A percentile compares a stretch with the other conserved stretches of the same genome.
Evolutionary conservation across 192 early-diverging fungal species (phyloP).

Genomic region (Entomortierella lignicola): DNA sequence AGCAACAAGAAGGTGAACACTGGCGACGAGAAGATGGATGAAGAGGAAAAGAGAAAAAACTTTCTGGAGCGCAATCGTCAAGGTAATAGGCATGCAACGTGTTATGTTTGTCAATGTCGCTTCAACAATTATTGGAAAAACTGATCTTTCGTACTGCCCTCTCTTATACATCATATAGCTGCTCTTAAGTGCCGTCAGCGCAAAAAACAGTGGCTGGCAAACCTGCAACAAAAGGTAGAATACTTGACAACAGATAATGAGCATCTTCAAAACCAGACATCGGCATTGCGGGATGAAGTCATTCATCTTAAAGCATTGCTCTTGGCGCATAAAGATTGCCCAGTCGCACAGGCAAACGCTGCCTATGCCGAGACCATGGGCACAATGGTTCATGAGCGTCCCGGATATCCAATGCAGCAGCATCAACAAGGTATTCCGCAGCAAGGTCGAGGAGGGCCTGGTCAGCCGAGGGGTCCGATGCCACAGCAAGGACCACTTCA

Average conservation of each 20-base stretch:
- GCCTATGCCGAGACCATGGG: constrained; percentile 41
- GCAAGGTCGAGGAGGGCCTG: constrained; percentile 22
- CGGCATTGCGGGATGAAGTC: constrained; percentile 74
- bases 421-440: constrained; percentile 3
- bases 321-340: constrained; percentile 81
- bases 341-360: constrained; percentile 74
- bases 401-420: constrained; percentile 22
- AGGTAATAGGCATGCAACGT: too few relatives aligned
- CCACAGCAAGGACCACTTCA: constrained; percentile 24
- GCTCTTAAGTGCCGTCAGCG: constrained; percentile 92
- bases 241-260: constrained; percentile 75
- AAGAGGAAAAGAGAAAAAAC: constrained; percentile 77
- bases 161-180: constrained; percentile 51
- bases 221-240: constrained; percentile 75
- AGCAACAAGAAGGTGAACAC: constrained; percentile 18
- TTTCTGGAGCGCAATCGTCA: constrained; percentile 92
- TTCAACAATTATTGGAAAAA: too few relatives aligned
- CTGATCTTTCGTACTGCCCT: too few relatives aligned
- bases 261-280: constrained; percentile 66
- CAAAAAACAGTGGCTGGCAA: constrained; percentile 90
- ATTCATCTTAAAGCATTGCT: constrained; percentile 80
- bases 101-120: too few relatives aligned
- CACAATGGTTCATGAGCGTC: constrained; percentile 26
- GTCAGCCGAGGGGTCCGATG: constrained; percentile 9
- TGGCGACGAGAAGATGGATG: constrained; percentile 40